phyloP scores from a whole-genome alignment of 306 rosid species.

The Cucumis melo region DNA sequence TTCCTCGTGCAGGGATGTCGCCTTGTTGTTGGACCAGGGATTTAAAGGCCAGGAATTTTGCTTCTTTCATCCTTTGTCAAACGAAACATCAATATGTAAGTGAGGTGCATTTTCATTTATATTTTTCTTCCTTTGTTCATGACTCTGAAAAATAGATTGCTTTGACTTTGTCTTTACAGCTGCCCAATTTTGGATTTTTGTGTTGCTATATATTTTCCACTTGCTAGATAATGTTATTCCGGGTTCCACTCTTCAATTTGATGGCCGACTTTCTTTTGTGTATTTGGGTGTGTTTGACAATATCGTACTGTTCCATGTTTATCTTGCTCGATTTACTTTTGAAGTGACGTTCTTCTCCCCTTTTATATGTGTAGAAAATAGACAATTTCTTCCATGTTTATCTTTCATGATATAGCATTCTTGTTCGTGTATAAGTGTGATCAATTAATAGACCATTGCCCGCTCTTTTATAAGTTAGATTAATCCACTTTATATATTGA shows the following conservation, averaged over 20 bases:
- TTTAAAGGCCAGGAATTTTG: conserved; percentile 58
- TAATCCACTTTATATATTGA: not conserved
- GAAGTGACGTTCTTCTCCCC: not conserved
- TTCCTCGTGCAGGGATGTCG: conserved; percentile 56
- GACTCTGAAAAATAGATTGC: not conserved
- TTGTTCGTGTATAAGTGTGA: not conserved
- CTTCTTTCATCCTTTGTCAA: conserved; percentile 87
- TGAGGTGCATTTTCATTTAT: conserved; percentile 2
- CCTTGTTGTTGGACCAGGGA: conserved; percentile 75
- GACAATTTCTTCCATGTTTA: not conserved
- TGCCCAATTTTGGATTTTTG: not conserved
- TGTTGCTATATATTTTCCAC: not conserved
- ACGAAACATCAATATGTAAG: conserved; percentile 87
- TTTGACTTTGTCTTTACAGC: not conserved
- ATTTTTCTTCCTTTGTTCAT: not conserved
- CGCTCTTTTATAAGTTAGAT: not conserved
- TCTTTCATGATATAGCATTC: not conserved
- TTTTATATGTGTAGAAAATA: not conserved
- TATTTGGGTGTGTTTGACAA: not conserved
- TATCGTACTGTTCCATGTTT: not conserved
- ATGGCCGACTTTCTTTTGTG: not conserved
- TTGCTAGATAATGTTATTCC: not conserved
- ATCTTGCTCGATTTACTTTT: not conserved
- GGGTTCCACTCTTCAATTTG: not conserved
- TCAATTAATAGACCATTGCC: not conserved